A percentile compares a stretch with the other conserved stretches of the same genome.
phyloP scores from a whole-genome alignment of 192 early-diverging fungal genomes.

The Entomortierella lignicola region DNA sequence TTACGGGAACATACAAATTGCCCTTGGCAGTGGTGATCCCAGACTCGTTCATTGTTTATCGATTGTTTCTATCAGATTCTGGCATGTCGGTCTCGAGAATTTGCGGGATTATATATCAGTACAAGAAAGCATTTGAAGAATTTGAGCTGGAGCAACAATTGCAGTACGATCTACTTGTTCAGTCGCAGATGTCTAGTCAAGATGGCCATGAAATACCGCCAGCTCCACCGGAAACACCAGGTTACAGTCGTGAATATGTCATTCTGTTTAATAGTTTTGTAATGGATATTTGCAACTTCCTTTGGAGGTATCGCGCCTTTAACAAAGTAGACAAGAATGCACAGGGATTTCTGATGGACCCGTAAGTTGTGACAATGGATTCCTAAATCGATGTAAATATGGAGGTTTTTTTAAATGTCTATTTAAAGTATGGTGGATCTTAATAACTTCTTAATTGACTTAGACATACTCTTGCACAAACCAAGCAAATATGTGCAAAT shows the following conservation, averaged over 20 bases:
- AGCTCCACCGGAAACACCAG: constrained; percentile 20
- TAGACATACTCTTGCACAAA: constrained; percentile 17
- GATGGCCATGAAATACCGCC: background rate
- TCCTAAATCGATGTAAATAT: too few relatives aligned
- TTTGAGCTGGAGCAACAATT: constrained; percentile 47
- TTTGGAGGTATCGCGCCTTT: constrained; percentile 60
- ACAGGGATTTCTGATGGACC: constrained; percentile 48
- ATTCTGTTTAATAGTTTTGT: constrained; percentile 65
- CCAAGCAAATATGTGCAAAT: constrained; percentile 20
- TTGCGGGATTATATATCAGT: constrained; percentile 60
- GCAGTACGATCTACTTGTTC: constrained; percentile 38
- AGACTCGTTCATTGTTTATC: constrained; percentile 53
- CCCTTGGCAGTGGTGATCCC: constrained; percentile 61
- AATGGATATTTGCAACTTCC: constrained; percentile 63
- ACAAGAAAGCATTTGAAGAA: constrained; percentile 56
- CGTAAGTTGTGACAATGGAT: constrained; percentile 42
- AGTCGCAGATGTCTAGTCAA: constrained; percentile 14
- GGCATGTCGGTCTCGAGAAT: constrained; percentile 62
- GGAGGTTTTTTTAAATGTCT: too few relatives aligned
- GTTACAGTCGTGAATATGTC: constrained; percentile 54
- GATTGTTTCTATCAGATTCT: constrained; percentile 55
- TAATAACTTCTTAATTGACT: too few relatives aligned
- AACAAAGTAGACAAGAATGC: constrained; percentile 54
- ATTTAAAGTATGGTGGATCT: too few relatives aligned
- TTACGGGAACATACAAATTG: constrained; percentile 22